Evolutionary conservation across 495 filamentous ascomycete species (phyloP), one percentile per base, ranked within the genome.

Genomic region (Trichoderma erinaceum): DNA sequence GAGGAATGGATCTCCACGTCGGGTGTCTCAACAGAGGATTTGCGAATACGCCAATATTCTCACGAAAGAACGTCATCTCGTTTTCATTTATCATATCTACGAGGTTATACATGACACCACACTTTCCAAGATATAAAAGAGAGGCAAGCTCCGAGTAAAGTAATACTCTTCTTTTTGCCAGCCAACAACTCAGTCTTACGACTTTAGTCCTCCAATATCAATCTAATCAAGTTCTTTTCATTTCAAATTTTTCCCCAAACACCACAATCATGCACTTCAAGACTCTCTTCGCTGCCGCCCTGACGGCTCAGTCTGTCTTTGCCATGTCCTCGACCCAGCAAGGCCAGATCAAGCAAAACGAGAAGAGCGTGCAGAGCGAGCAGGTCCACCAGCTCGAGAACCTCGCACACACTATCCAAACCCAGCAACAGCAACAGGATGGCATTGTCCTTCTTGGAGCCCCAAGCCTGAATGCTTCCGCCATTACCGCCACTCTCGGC

Each of bases 251-350:
- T 61, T 3, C 11, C 23, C 23, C 10, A 21, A 21, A 11, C 15
- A 27, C 23, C 21, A 11, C 52, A 13, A 61, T 35, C 16, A 61
- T 61, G 56, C 56, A 61, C 23, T 61, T 61, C 25, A 61, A 61
- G 56, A 4, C 29, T 61, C 56, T 61, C 23, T 61, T 61, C 56
- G 56, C 56, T 21, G 25, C 56, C 56, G 56, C 56, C 27, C 56
- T 61, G 56, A 29, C 56, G 56, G 56, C 29, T 21, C 25, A 35
- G 56, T 29, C 25, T 21, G 56, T 25, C 27, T 61, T 32, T 61
- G 56, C 25, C 56, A 61, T 61, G 56, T 32, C 56, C 25, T 29
- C 27, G 11, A 16, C 25, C 1, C 56, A 32, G 25, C 56, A 32
- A 61, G 56, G 25, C 56, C 10, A 61, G 27, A 25, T 25, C 25